Evolutionary conservation across 306 rosid genomes (phyloP), one percentile per base, ranked within the genome.

Genomic region (Benincasa hispida): DNA sequence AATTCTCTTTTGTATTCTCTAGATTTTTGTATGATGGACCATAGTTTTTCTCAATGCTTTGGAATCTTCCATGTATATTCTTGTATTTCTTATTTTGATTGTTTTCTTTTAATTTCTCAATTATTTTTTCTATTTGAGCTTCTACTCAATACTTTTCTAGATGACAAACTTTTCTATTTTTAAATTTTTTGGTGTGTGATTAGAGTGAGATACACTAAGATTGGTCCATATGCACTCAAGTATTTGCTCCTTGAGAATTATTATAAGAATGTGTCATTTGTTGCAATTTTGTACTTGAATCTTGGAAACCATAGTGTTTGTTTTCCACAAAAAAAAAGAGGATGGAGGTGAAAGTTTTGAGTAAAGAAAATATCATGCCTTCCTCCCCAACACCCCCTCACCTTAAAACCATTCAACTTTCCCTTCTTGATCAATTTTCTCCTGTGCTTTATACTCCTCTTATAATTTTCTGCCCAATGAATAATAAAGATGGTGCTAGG

Each of bases 351-450:
- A 74, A 80, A 77, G 54, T 82, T 5, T 59, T 81, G 67, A 85
- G 88, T 18, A 79, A 73, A 72, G 73, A 85, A 68, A 80, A 73
- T 0, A 81, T 87, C 68, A 81, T 67, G 48, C 88, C 89, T 4
- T 77, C 81, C 22, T 83, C 87, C 79, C 85, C 88, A 54, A 85
- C 89, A 24, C 87, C 87, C 0, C 6, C 79, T 8, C 79, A 86
- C 63, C 86, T 86, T 81, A 32, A 54, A 86, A 83, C 81, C 81
- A 11, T 73, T 47, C 21, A 83, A 74, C 89, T 86, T 48, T 87
- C 89, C 10, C 82, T 90, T 51, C 86, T 84, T 17, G 90, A 90
- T 57, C 91, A 87, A 78, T 45, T 83, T 22, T 73, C 85, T 45
- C 89, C 90, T 18, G 50, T 58, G 21, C 75, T 78, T 6, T 85